Conservation (phyloP, 2,329 filamentous ascomycete genomes). For the Sarocladiaceae sp. region DNA sequence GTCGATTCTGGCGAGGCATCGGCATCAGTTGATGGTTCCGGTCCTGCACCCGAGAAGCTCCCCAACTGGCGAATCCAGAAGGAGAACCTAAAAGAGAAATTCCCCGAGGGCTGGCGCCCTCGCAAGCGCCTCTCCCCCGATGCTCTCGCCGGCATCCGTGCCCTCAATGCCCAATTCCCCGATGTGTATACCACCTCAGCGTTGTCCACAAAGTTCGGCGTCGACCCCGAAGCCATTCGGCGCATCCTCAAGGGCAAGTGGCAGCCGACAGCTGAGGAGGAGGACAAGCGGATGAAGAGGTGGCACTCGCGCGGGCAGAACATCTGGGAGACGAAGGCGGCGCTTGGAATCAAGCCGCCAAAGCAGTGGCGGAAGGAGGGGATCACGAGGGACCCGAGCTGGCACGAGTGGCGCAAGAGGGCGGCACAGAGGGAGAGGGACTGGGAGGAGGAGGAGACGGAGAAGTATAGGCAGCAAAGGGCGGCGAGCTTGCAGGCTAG, state of each 20-base stretch:
- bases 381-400: slow-evolving; percentile 37
- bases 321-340: slow-evolving; percentile 55
- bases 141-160: slow-evolving; percentile 81
- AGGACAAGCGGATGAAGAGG: slow-evolving; percentile 49
- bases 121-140: slow-evolving; percentile 86
- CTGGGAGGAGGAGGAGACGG: slow-evolving; percentile 23
- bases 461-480: slow-evolving; percentile 18
- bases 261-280: slow-evolving; percentile 54
- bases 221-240: slow-evolving; percentile 82
- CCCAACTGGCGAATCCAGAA: slow-evolving; percentile 69
- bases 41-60: slow-evolving; percentile 23
- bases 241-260: slow-evolving; percentile 80
- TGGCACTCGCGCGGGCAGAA: slow-evolving; percentile 56
- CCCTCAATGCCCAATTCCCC: slow-evolving; percentile 71
- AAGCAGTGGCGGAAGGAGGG: slow-evolving; percentile 53
- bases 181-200: slow-evolving; percentile 67
- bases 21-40: neutral
- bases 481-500: slow-evolving; percentile 15
- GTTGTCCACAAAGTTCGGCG: slow-evolving; percentile 71
- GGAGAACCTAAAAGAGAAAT: slow-evolving; percentile 66
- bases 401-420: slow-evolving; percentile 28
- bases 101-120: slow-evolving; percentile 75
- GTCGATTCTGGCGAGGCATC: neutral
- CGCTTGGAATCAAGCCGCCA: slow-evolving; percentile 56
- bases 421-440: slow-evolving; percentile 20